These are phyloP conservation scores for Teunomyces kruisii DNA, from an alignment of 805 yeast species.

Conservation along the genomic window DNA sequence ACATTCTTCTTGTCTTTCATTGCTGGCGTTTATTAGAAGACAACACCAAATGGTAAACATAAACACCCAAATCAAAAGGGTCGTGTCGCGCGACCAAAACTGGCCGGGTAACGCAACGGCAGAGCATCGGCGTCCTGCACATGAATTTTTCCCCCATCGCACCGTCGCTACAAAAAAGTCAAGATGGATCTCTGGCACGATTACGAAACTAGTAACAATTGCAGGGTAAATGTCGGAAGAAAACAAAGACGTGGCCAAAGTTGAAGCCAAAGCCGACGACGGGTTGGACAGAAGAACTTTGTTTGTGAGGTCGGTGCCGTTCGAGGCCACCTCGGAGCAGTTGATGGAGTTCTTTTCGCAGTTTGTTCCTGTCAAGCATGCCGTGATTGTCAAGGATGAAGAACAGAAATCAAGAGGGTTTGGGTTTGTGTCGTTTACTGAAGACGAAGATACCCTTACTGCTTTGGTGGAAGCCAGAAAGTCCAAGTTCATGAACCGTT, in stretches of 20 bases:
- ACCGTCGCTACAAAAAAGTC: not conserved
- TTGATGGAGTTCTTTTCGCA: slow-evolving; percentile 84
- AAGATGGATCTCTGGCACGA: not conserved
- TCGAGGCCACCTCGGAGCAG: slow-evolving; percentile 76
- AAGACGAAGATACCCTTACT: slow-evolving; percentile 76
- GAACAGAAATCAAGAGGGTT: slow-evolving; percentile 84
- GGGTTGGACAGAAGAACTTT: slow-evolving; percentile 61
- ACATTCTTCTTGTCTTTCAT: slow-evolving; percentile 23
- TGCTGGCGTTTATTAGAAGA: no score
- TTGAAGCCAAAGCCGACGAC: slow-evolving; percentile 18
- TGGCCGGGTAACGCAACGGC: slow-evolving; percentile 7
- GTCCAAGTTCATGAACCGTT: slow-evolving; percentile 61
- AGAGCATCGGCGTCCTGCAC: not conserved
- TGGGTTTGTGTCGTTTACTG: slow-evolving; percentile 89
- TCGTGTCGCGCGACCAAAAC: not conserved
- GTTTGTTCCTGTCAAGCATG: slow-evolving; percentile 93
- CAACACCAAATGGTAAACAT: no score
- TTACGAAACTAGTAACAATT: not conserved
- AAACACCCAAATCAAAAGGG: not conserved
- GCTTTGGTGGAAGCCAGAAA: slow-evolving; percentile 72
- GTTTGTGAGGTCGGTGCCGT: slow-evolving; percentile 85
- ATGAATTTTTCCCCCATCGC: not conserved
- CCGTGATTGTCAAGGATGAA: slow-evolving; percentile 81
- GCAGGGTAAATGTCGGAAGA: slow-evolving; percentile 5
- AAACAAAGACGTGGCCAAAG: slow-evolving; percentile 3